Evolutionary conservation across 768 basidiomycete genomes (phyloP).

Genomic region (Mrakia blollopis): DNA sequence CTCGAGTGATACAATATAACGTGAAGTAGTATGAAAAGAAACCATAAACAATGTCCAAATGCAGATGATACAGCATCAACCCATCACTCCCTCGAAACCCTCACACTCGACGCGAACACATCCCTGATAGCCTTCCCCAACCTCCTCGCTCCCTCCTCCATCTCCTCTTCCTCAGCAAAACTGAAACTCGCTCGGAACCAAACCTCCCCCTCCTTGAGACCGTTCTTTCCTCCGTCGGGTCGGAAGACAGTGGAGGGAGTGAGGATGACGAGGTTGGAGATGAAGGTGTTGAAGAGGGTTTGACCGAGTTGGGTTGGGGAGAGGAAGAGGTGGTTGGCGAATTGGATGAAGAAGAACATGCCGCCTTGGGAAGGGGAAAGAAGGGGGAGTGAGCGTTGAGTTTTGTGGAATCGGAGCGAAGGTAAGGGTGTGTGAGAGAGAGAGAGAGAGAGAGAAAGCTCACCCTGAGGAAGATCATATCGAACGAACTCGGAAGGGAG

Average conservation of each 20-base stretch:
- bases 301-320: constrained; percentile 7
- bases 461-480: too few species aligned
- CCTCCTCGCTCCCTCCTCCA: constrained; percentile 28
- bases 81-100: too few species aligned
- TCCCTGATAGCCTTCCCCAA: constrained; percentile 15
- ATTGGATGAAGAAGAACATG: constrained; percentile 22
- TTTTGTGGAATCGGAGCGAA: too few species aligned
- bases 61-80: too few species aligned
- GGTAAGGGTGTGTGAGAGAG: too few species aligned
- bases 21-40: too few species aligned
- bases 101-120: neutral
- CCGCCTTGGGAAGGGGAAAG: neutral
- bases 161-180: constrained; percentile 13
- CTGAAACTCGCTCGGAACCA: constrained; percentile 25
- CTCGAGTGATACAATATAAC: too few species aligned
- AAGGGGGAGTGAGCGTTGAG: too few species aligned
- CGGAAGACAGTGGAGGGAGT: constrained; percentile 26
- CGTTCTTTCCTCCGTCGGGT: neutral
- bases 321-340: constrained; percentile 13
- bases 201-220: constrained; percentile 11
- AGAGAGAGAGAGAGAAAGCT: too few species aligned
- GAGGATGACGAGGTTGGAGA: constrained; percentile 18
- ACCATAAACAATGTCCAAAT: too few species aligned
- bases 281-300: constrained; percentile 23
- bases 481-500: constrained; percentile 23